Evolutionary conservation across 2,329 filamentous ascomycete species (phyloP).

Genomic region (Colletotrichum sp.): DNA sequence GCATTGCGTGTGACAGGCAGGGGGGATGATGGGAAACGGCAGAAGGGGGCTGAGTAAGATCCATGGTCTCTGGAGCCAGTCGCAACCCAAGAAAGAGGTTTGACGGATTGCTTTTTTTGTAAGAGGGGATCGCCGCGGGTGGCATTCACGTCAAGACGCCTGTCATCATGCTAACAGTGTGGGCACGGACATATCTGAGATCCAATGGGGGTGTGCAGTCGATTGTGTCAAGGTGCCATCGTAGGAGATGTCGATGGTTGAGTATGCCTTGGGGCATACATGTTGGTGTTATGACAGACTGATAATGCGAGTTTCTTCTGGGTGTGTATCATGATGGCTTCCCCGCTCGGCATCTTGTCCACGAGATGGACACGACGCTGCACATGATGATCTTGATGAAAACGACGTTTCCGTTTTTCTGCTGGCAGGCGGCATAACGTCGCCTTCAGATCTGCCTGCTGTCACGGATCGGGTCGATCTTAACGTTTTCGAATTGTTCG

Average conservation of each 20-base stretch:
- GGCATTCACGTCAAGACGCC: neutral
- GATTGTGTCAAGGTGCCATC: neutral
- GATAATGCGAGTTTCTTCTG: neutral
- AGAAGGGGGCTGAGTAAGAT: neutral
- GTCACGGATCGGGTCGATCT: neutral
- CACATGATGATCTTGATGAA: neutral
- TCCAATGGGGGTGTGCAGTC: neutral
- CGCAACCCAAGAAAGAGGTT: neutral
- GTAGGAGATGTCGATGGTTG: neutral
- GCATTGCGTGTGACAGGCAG: neutral
- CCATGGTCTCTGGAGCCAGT: neutral
- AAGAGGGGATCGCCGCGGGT: neutral
- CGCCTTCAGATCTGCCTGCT: neutral
- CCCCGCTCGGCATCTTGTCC: neutral
- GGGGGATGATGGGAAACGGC: neutral
- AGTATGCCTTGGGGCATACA: neutral
- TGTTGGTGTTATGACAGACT: neutral
- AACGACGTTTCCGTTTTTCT: neutral
- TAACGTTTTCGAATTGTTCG: neutral
- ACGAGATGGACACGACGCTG: neutral
- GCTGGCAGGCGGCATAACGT: neutral
- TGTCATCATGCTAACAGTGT: neutral
- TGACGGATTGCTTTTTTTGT: neutral
- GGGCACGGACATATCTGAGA: neutral
- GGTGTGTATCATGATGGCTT: neutral